A percentile compares a stretch with the other conserved stretches of the same genome.
Evolutionary conservation across 2,329 filamentous ascomycete species (phyloP).

Genomic region (Diaporthe destruens): DNA sequence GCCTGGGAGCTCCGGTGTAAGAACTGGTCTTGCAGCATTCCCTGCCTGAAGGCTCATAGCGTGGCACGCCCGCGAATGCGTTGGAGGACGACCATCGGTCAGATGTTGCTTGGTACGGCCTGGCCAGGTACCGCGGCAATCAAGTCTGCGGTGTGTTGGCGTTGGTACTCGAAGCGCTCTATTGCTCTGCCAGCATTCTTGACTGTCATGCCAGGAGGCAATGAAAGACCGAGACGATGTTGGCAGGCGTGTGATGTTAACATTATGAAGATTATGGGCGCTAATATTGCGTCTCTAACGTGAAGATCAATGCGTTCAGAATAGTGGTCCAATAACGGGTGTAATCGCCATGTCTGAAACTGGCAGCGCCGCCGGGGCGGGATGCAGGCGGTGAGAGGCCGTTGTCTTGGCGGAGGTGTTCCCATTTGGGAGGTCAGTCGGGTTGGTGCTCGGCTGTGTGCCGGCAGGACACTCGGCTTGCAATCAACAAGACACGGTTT

Average conservation of each 20-base stretch:
- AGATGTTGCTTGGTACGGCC: background rate
- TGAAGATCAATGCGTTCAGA: slow-evolving; percentile 17
- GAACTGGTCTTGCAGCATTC: background rate
- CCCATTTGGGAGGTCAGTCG: background rate
- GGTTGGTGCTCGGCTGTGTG: background rate
- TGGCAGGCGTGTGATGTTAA: background rate
- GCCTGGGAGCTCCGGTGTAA: background rate
- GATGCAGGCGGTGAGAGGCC: slow-evolving; percentile 9
- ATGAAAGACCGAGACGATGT: background rate
- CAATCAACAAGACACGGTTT: slow-evolving; percentile 27
- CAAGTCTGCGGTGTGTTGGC: background rate
- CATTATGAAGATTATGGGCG: background rate
- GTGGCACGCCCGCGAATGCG: background rate
- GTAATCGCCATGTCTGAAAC: slow-evolving; percentile 19
- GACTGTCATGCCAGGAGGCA: background rate
- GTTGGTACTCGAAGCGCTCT: background rate
- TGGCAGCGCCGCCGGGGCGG: slow-evolving; percentile 3
- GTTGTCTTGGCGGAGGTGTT: background rate
- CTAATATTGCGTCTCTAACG: slow-evolving; percentile 5
- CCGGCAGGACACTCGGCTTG: background rate
- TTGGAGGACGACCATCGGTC: slow-evolving; percentile 1
- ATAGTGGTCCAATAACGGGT: slow-evolving; percentile 22
- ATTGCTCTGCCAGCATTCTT: background rate
- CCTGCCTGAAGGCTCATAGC: background rate
- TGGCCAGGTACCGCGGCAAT: background rate